Base-by-base conservation (phyloP, 169 alveolate species). In the Cyclospora cayetanensis region DNA sequence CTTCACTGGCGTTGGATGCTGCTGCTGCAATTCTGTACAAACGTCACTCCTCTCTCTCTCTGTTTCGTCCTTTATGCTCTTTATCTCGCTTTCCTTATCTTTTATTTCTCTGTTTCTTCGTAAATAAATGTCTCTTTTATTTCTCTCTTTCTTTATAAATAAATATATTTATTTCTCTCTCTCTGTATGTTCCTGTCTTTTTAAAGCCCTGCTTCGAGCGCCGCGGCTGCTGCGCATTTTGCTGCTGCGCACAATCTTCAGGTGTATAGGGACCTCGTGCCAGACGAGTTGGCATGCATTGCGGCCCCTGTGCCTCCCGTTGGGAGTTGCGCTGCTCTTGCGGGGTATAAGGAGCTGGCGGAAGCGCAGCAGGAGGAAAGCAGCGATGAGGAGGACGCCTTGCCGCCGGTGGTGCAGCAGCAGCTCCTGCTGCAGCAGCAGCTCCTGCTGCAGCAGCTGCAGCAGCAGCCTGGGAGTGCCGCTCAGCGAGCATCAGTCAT, bases 361-460 rank as follows among this genome's bases (percentile, higher is more conserved):
- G 52, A 70, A 53, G 55, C 31, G 82, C 82, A 35, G 82, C 82
- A 70, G 82, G 43, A 65, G 76, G 41, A 15, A 41, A 46, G 37
- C 15, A 22, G n/a, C 2, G 52, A 37, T 5, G 82, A 70, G 53
- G 82, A 70, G 55, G 82, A 70, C 29, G 42, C 37, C 55, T 27
- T 70, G 82, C 82, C 82, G 20, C 82, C 82, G 9, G 31, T 70
- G 20, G 25, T 70, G 82, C 82, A 70, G 82, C 82, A 70, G 52
- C 82, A 70, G 52, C 46, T 70, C 55, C 82, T 53, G 22, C 52
- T 70, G 82, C 82, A 70, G 82, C 82, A 70, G 82, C 82, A 70
- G 82, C 52, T 70, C 55, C 82, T 70, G 52, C 52, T 70, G 82
- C 82, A 70, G 82, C 82, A 70, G 82, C 82, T 70, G 82, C 82